Base-by-base conservation (phyloP, 2,329 filamentous ascomycete species). In the Pyrenophora tritici-repentis region DNA sequence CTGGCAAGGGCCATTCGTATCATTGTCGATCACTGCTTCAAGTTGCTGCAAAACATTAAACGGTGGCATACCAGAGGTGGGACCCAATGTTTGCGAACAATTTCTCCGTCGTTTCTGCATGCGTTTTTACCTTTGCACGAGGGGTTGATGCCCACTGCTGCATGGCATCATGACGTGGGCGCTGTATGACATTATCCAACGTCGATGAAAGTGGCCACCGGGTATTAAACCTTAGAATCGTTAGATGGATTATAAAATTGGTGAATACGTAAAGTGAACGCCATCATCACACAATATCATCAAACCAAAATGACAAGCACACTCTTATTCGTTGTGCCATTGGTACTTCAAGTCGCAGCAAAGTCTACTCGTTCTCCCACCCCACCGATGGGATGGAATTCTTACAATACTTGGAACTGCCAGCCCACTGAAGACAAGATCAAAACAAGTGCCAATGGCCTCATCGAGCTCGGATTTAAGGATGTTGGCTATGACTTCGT, bases 321-420 rank as follows among this genome's bases (percentile, higher is more conserved):
- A 3, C 34, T 50, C 17, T 14, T 58, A 14, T 26, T 50, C 6
- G 17, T 45, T 13, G 55, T 44, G 35, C 37, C 33, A 34, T 20
- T 58, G 22, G 53, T 42, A 26, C 41, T 53, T 10, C 51, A 53
- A 12, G 53, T 42, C 6, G n/a, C 43, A 10, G 61, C 62, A 12
- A 65, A 42, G 40, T 65, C 48, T 4, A 50, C 60, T 6, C 59
- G 61, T 6, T 67, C 65, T 2, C 50, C 63, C 6, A 68, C 65
- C 0, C 53, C 64, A 55, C 68, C 64, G 0, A 68, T 73, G 63
- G 70, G 82, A 10, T 86, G 82, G 82, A 85, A 85, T 53, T 80
- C 78, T 2, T 86, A 86, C 58, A 86, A 86, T 46, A 73, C 78
- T 34, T 83, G 82, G 65, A 73, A 70, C 42, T 84, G 82, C 61